These are phyloP conservation scores for Radiomyces spectabilis DNA, from an alignment of 192 early-diverging fungal genomes.

Conservation along the genomic window DNA sequence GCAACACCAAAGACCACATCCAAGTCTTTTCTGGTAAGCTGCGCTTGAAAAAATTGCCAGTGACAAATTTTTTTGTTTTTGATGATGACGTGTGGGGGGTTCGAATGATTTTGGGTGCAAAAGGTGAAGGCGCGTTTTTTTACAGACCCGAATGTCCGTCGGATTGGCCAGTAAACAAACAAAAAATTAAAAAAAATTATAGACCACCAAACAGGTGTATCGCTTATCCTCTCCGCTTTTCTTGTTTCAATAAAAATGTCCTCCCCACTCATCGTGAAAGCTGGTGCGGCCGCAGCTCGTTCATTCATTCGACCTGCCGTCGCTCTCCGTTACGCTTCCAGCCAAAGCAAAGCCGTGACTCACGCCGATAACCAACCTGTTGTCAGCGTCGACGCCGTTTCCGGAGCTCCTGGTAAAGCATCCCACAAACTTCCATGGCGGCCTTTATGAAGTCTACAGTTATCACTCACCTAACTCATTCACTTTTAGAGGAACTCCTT, in stretches of 20 bases:
- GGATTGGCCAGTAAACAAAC: too few relatives aligned
- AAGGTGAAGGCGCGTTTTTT: too few relatives aligned
- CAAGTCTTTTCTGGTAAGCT: too few relatives aligned
- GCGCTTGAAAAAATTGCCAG: too few relatives aligned
- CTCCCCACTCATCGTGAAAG: constrained; percentile 2
- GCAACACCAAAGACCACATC: too few relatives aligned
- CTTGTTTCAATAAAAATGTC: background rate
- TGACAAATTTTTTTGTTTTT: too few relatives aligned
- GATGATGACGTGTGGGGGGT: too few relatives aligned
- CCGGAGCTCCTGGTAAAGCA: constrained; percentile 19
- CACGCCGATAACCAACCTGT: background rate
- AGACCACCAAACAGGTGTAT: too few relatives aligned
- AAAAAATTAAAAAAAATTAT: too few relatives aligned
- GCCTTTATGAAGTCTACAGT: background rate
- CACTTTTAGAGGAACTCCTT: constrained; percentile 37
- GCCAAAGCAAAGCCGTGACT: constrained; percentile 2
- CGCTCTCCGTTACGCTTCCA: background rate
- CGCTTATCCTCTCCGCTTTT: background rate
- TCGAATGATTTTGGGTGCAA: too few relatives aligned
- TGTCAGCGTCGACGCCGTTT: constrained; percentile 8
- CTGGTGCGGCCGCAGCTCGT: constrained; percentile 1
- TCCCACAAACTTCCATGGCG: background rate
- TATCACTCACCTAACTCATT: background rate
- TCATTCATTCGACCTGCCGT: constrained; percentile 7
- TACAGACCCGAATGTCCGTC: too few relatives aligned